Evolutionary conservation across 106 monocot species (phyloP), one percentile per base, ranked within the genome.

Genomic region (Acanthochlamys bracteata): DNA sequence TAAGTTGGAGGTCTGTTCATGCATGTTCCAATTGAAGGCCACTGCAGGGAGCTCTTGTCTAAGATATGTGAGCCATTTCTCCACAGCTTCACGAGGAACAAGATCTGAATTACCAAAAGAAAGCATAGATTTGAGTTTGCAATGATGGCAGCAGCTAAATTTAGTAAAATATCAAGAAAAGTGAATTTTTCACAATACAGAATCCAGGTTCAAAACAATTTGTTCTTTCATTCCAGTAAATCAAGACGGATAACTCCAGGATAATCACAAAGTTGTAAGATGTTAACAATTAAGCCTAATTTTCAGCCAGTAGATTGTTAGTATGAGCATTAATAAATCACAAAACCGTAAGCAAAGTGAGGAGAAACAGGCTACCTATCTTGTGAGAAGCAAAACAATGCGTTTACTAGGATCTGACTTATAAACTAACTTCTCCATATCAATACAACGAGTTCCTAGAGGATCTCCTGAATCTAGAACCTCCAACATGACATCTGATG

Each of bases 31-130:
- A 76, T 98, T 98, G 53, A 98, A 98, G 24, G 96, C 91, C n/a
- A 98, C 91, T 49, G 91, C 72, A 51, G 96, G 96, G 33, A 88
- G 65, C 61, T 98, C 96, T 75, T 88, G 84, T 46, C 96, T 78
- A 27, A 98, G 75, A 68, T 98, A 98, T 26, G 72, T 91, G n/a
- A 98, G 91, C 96, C 96, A 98, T 77, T 98, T 98, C 71, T 98
- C 82, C 55, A 75, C 85, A 6, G 96, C 75, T 62, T 98, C 91
- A 27, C 71, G 78, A 42, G 96, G 96, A 66, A 98, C 88, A 64
- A 98, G 80, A 75, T 98, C 96, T 98, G 66, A 47, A 6, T 56
- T 41, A 51, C 33, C 1, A 6, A 33, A 33, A 33, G 33, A 33
- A 33, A 3, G 33, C 33, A 3, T 33, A 33, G 33, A 3, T 33